Conservation (phyloP, 139 green algal species). For the Chloropicon primus region DNA sequence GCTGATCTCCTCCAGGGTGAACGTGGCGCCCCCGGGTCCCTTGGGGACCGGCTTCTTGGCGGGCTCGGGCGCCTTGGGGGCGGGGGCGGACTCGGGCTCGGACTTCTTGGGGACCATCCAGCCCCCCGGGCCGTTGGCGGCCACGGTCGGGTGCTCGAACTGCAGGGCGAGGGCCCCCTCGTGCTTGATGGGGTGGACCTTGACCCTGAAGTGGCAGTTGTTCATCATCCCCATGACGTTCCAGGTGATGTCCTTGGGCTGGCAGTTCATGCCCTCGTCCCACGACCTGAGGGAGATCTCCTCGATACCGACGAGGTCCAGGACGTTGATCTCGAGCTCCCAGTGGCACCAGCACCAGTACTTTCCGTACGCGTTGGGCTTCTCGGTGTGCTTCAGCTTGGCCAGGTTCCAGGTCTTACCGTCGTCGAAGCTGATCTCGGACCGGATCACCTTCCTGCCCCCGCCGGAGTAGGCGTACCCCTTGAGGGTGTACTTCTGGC, state of each 20-base stretch:
- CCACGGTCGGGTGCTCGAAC: slow-evolving; percentile 71
- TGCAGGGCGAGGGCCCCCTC: slow-evolving; percentile 28
- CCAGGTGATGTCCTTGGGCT: slow-evolving; percentile 56
- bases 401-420: slow-evolving; percentile 62
- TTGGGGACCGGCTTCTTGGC: slow-evolving; percentile 1
- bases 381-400: slow-evolving; percentile 45
- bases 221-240: slow-evolving; percentile 99
- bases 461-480: slow-evolving; percentile 79
- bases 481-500: slow-evolving; percentile 22
- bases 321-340: slow-evolving; percentile 40
- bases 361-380: slow-evolving; percentile 37
- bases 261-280: slow-evolving; percentile 71
- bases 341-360: slow-evolving; percentile 61
- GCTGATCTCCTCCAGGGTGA: slow-evolving; percentile 59
- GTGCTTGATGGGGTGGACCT: not conserved
- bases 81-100: not conserved
- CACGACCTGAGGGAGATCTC: slow-evolving; percentile 60
- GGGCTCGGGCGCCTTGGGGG: not conserved
- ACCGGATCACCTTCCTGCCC: slow-evolving; percentile 77
- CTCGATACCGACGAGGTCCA: slow-evolving; percentile 25
- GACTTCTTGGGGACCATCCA: slow-evolving; percentile 40
- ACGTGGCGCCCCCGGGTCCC: slow-evolving; percentile 6
- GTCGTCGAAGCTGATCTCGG: slow-evolving; percentile 81
- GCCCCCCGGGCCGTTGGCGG: slow-evolving; percentile 25
- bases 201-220: slow-evolving; percentile 76